phyloP scores from a whole-genome alignment of 2,329 filamentous ascomycete genomes.

The Aspergillus floridensis region DNA sequence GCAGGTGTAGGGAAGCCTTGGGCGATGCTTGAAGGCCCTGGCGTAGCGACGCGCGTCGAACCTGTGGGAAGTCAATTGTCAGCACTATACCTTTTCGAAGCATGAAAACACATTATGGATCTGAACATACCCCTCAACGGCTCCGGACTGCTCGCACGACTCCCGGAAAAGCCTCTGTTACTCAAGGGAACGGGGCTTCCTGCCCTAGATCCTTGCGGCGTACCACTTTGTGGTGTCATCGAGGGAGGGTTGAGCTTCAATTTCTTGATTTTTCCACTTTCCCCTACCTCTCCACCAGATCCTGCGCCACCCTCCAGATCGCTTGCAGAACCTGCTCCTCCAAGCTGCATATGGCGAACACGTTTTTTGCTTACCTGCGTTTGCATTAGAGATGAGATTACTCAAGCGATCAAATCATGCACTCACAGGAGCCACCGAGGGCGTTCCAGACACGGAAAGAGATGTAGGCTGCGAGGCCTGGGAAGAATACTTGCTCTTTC shows the following conservation, averaged over 20 bases:
- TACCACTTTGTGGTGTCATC: constrained; percentile 36
- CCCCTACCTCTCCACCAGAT: constrained; percentile 47
- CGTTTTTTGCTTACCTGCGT: constrained; percentile 53
- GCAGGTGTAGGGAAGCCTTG: constrained; percentile 44
- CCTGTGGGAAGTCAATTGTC: constrained; percentile 13
- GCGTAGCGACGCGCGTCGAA: constrained; percentile 32
- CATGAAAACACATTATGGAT: background rate
- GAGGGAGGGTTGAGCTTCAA: constrained; percentile 48
- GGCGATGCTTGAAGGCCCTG: constrained; percentile 21
- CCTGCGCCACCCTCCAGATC: constrained; percentile 56
- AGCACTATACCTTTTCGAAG: background rate
- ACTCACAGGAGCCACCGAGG: constrained; percentile 54
- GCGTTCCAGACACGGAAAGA: constrained; percentile 64
- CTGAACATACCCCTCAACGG: constrained; percentile 26
- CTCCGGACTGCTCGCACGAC: constrained; percentile 43
- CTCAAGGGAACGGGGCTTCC: constrained; percentile 44
- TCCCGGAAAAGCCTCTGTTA: constrained; percentile 29
- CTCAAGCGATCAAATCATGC: background rate
- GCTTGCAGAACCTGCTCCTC: constrained; percentile 50
- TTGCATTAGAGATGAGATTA: constrained; percentile 5
- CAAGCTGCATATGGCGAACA: constrained; percentile 31
- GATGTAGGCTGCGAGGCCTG: constrained; percentile 36
- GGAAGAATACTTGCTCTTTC: constrained; percentile 63
- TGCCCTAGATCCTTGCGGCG: constrained; percentile 50
- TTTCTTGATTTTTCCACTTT: constrained; percentile 47